Evolutionary conservation across 176 grass and related monocot species (phyloP).

Genomic region (Triticum urartu): DNA sequence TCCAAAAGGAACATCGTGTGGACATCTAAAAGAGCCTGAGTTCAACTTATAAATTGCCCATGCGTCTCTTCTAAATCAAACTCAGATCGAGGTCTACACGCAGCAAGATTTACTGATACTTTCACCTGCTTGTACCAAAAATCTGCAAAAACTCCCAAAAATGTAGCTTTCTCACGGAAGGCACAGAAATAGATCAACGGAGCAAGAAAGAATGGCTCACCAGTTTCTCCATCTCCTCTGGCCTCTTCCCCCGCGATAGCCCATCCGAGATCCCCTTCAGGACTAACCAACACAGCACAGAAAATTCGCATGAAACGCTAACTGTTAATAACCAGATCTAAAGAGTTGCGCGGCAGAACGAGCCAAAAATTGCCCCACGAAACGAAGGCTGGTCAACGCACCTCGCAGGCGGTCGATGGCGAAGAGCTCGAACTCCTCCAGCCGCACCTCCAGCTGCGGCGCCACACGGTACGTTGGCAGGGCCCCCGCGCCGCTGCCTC

Average conservation of each 20-base stretch:
- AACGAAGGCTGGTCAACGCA: slow-evolving; percentile 8
- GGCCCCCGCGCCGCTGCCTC: neutral
- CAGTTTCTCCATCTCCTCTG: slow-evolving; percentile 91
- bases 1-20: neutral
- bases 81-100: neutral
- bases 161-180: neutral
- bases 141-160: slow-evolving; percentile 5
- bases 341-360: neutral
- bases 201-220: slow-evolving; percentile 31
- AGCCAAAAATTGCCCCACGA: neutral
- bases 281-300: slow-evolving; percentile 40
- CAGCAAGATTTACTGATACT: neutral
- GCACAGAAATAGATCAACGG: neutral
- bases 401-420: slow-evolving; percentile 93
- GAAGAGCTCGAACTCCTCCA: slow-evolving; percentile 93
- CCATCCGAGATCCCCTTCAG: slow-evolving; percentile 87
- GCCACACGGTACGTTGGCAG: slow-evolving; percentile 75
- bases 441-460: slow-evolving; percentile 76
- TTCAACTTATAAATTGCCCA: neutral
- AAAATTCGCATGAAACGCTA: neutral
- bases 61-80: neutral
- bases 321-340: neutral
- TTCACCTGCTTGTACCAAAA: neutral
- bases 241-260: slow-evolving; percentile 78
- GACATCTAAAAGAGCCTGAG: neutral